Evolutionary conservation across 148 eudicot genomes (phyloP), one percentile per base, ranked within the genome.

Genomic region (Dianthus caryophyllus): DNA sequence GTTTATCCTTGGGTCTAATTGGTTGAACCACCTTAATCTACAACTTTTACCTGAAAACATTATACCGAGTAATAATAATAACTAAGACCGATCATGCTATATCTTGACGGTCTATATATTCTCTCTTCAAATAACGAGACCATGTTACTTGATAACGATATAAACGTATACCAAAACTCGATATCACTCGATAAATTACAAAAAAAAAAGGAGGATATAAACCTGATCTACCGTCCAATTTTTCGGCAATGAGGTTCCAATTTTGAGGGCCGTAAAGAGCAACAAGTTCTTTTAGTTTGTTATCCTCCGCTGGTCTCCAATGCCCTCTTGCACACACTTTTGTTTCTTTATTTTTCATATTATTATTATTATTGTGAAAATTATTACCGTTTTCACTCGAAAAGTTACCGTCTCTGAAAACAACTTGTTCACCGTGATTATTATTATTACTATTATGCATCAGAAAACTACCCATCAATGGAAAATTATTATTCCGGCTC

Each of bases 21-120:
- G 97, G 78, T 90, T 90, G 77, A 87, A 90, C 97, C 97, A 90
- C 71, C 97, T 87, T 66, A 90, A 73, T 59, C 97, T 87, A 31
- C 97, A 90, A 71, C 97, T 90, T 63, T 90, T 90, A 0, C 97
- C 97, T 90, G 56, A 64, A 67, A 2, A 26, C 29, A 50, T 13
- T 4, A 22, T 43, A 3, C 36, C 11, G n/a, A 12, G 14, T 44
- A 0, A 44, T 44, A 33, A n/a, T n/a, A n/a, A n/a, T n/a, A n/a
- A n/a, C n/a, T n/a, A n/a, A n/a, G n/a, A n/a, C n/a, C n/a, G n/a
- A n/a, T n/a, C n/a, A n/a, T n/a, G n/a, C n/a, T n/a, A n/a, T n/a
- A n/a, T n/a, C n/a, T n/a, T n/a, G n/a, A n/a, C n/a, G n/a, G n/a
- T n/a, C n/a, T n/a, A n/a, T n/a, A n/a, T n/a, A n/a, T n/a, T n/a